Evolutionary conservation across 805 yeast genomes (phyloP).

Genomic region (Nakazawaea ambrosiae): DNA sequence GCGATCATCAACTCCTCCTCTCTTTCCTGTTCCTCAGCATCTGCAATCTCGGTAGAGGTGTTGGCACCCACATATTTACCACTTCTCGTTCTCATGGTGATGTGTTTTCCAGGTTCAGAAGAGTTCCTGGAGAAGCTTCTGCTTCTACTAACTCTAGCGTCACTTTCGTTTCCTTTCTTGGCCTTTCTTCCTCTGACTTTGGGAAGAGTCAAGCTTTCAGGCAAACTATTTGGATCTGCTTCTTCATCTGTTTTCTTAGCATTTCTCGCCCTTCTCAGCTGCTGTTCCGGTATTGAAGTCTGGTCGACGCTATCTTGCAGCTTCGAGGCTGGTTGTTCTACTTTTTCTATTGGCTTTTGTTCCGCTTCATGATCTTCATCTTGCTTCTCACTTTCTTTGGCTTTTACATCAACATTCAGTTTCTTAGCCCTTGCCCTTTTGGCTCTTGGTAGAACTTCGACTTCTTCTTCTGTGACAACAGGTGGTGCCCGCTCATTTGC

Average conservation of each 20-base stretch:
- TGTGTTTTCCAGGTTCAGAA: slow-evolving; percentile 12
- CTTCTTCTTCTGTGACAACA: no score
- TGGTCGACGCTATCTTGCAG: no score
- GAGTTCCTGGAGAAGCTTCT: background rate
- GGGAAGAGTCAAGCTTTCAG: background rate
- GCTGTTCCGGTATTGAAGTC: no score
- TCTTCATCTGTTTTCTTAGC: background rate
- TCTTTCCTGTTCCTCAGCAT: slow-evolving; percentile 16
- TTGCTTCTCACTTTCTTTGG: no score
- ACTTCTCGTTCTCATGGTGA: slow-evolving; percentile 23
- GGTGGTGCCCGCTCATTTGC: no score
- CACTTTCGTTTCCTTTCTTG: background rate
- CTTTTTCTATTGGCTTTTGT: no score
- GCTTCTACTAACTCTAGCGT: background rate
- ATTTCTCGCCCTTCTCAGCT: background rate
- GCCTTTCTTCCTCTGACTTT: background rate
- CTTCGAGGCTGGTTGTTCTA: no score
- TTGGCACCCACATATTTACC: slow-evolving; percentile 23
- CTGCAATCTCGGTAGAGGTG: slow-evolving; percentile 16
- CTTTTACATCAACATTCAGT: no score
- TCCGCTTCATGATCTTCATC: no score
- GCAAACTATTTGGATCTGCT: no score
- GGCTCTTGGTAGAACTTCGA: no score
- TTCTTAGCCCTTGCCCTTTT: no score
- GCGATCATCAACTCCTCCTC: slow-evolving; percentile 16